Evolutionary conservation across 345 rosid genomes (phyloP), one percentile per base, ranked within the genome.

Genomic region (Arabis alpina): DNA sequence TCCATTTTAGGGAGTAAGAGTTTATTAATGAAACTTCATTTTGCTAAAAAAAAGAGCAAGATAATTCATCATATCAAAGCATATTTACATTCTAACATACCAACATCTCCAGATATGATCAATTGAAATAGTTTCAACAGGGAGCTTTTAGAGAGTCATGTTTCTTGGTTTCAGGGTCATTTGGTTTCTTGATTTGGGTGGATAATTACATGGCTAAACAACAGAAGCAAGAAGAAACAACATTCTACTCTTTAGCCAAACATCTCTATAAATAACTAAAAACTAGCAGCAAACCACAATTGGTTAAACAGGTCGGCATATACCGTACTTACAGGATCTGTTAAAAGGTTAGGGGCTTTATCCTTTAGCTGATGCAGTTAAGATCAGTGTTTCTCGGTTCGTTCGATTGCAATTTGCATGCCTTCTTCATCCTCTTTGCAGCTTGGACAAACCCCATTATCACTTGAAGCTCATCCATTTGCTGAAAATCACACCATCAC

Each of bases 391-490:
- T 76, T 70, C 61, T 55, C 2, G 71, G 2, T 64, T 76, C 66
- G 34, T 69, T 76, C 4, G 70, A 75, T 47, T 70, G 71, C 36
- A 70, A 25, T 71, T 69, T 76, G 84, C 97, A 86, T 16, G 84
- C 88, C 0, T 81, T 85, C 86, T 87, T 91, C 88, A 86, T 77
- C 79, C 88, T 84, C 86, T 93, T 89, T 1, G 99, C 96, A 2
- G 97, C 96, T 73, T 91, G 89, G 60, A 93, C 98, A 54, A 91
- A 93, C 76, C 97, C 97, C 66, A 88, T 78, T 11, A 93, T 84
- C 28, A 93, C 98, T 76, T 91, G 98, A 82, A 89, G 82, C 95
- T 93, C 97, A 49, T 93, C 99, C 94, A 91, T 83, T 89, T 91
- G 91, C 99, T 93, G 76, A 14, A 19, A 56, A 36, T 9, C 51